These are phyloP conservation scores for Suillus discolor DNA, from an alignment of 768 basidiomycete species.

Conservation along the genomic window DNA sequence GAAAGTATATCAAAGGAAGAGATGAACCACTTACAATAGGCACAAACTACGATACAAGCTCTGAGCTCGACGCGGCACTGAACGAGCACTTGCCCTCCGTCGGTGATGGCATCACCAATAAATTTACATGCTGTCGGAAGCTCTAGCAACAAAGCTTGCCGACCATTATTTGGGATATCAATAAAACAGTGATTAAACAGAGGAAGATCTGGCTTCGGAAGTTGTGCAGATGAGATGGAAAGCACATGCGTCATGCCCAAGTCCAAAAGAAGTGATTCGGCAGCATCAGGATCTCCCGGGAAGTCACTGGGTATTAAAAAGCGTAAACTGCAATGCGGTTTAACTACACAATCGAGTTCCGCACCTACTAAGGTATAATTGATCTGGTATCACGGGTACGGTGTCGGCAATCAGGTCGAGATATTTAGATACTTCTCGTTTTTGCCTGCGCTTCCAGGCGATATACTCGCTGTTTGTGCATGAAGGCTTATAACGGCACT, in stretches of 20 bases:
- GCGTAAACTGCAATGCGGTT: background rate
- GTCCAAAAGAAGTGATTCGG: constrained; percentile 51
- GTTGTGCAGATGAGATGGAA: constrained; percentile 54
- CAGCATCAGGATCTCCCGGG: constrained; percentile 53
- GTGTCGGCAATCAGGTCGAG: constrained; percentile 55
- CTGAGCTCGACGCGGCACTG: constrained; percentile 56
- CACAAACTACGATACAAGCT: constrained; percentile 54
- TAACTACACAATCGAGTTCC: constrained; percentile 2
- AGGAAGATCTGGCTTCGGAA: constrained; percentile 35
- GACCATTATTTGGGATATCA: constrained; percentile 39
- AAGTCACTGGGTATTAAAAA: constrained; percentile 47
- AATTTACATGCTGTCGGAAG: constrained; percentile 50
- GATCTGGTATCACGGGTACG: constrained; percentile 49
- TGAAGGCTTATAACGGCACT: constrained; percentile 50
- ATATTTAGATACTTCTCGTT: constrained; percentile 54
- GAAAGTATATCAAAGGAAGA: background rate
- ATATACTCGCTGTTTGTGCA: constrained; percentile 47
- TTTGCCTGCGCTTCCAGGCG: constrained; percentile 59
- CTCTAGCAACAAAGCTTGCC: constrained; percentile 45
- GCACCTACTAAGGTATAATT: constrained; percentile 55
- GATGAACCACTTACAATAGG: constrained; percentile 45
- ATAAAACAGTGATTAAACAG: constrained; percentile 44
- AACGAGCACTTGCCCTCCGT: constrained; percentile 52
- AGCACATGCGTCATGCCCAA: constrained; percentile 56
- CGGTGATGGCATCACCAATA: constrained; percentile 43